Evolutionary conservation across 2,329 filamentous ascomycete genomes (phyloP), one percentile per base, ranked within the genome.

Genomic region (Aspergillus sp.): DNA sequence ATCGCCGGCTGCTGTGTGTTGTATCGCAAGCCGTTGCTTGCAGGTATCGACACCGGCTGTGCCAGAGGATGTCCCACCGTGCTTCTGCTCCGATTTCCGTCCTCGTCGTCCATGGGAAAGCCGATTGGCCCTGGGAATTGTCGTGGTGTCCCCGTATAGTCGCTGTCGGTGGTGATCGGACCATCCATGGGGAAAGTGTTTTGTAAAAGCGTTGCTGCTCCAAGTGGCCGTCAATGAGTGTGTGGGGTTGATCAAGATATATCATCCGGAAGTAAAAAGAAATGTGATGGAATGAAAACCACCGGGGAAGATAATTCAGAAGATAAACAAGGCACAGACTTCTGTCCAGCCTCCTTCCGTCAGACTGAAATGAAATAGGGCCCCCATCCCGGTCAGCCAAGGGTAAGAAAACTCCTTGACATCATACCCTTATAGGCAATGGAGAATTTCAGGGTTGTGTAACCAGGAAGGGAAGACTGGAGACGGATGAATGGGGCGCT

Each of bases 11-110:
- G 77, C 68, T 75, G 75, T 70, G 77, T 63, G 65, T 74, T 73
- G 74, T 79, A 82, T 72, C 78, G 75, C 72, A 76, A 65, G 66
- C 74, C 73, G 69, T 76, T 78, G 64, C 68, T 72, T 60, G 73
- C 66, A 63, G 74, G 66, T 63, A 79, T 75, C 53, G 74, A 68
- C 62, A 71, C 74, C 48, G 75, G 70, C 61, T 73, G 70, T 51
- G 70, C 65, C 51, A 74, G 63, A 64, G 75, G 72, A 61, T 79
- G 74, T 60, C 71, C 70, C 62, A 81, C 69, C 54, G 70, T 65
- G 62, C 73, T 74, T 67, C 80, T 77, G 71, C 78, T 78, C 62
- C 79, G 76, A 65, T 74, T 70, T 57, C 73, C 73, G 62, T 81
- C 78, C 61, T 79, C 73, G 60, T 70, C 68, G 40, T 72, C 70